Evolutionary conservation across 1,139 yeast species (phyloP).

Genomic region (Saccharomycopsis hybrid): DNA sequence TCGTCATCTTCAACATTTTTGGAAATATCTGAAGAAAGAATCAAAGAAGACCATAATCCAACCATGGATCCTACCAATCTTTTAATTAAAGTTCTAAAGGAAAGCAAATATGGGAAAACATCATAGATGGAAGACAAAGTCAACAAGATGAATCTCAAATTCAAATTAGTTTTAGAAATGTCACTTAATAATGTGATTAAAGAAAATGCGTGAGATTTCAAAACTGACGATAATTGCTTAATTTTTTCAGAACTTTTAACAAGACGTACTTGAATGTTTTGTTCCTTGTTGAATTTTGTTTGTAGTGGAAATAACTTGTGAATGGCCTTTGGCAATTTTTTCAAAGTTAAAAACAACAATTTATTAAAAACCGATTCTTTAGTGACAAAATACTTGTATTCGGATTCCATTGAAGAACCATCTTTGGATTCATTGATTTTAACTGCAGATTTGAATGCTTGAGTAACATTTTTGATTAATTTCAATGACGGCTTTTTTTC

Average conservation of each 20-base stretch:
- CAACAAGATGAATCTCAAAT: slow-evolving; percentile 74
- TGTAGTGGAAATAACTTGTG: slow-evolving; percentile 63
- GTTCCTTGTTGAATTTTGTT: slow-evolving; percentile 31
- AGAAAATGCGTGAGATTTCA: slow-evolving; percentile 72
- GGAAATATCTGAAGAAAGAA: slow-evolving; percentile 4
- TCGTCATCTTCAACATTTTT: slow-evolving; percentile 3
- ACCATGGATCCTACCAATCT: slow-evolving; percentile 61
- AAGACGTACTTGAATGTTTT: slow-evolving; percentile 13
- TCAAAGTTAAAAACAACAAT: slow-evolving; percentile 67
- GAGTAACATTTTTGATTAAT: slow-evolving; percentile 57
- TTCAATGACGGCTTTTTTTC: slow-evolving; percentile 51
- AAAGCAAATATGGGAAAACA: slow-evolving; percentile 73
- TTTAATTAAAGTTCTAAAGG: slow-evolving; percentile 74
- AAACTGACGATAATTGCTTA: slow-evolving; percentile 51
- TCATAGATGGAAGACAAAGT: slow-evolving; percentile 65
- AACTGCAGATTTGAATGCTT: slow-evolving; percentile 85
- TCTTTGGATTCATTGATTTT: slow-evolving; percentile 54
- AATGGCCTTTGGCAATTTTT: slow-evolving; percentile 65
- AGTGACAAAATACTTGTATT: slow-evolving; percentile 63
- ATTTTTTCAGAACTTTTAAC: slow-evolving; percentile 40
- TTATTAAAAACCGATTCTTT: slow-evolving; percentile 74
- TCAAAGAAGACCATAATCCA: slow-evolving; percentile 61
- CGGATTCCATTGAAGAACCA: slow-evolving; percentile 28
- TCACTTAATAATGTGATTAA: slow-evolving; percentile 62
- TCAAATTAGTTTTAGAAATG: slow-evolving; percentile 38